phyloP scores from a whole-genome alignment of 129 eudicot genomes.

The Artemisia annua region DNA sequence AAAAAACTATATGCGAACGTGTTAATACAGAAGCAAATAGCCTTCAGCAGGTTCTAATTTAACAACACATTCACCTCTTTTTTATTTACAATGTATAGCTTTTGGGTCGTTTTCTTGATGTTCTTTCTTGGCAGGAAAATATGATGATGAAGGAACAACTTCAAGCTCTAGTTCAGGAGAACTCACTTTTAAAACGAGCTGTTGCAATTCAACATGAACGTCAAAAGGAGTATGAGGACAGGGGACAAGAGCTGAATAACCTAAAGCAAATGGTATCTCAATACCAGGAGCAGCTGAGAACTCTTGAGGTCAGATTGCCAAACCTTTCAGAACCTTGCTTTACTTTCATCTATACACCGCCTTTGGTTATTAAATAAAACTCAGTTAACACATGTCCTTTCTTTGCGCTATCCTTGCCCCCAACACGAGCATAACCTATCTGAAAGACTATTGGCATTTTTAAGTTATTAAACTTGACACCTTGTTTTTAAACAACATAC shows the following conservation, averaged over 20 bases:
- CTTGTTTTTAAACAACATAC: background rate
- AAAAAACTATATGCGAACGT: constrained; percentile 64
- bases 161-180: constrained; percentile 77
- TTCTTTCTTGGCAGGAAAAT: constrained; percentile 57
- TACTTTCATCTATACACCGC: background rate
- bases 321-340: background rate
- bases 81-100: background rate
- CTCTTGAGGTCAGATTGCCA: constrained; percentile 74
- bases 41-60: constrained; percentile 62
- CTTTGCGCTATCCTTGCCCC: background rate
- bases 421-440: background rate
- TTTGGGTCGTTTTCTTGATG: constrained; percentile 5
- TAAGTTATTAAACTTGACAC: background rate
- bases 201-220: constrained; percentile 95
- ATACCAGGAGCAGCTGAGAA: constrained; percentile 92
- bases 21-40: constrained; percentile 51
- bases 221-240: constrained; percentile 83
- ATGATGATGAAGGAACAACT: constrained; percentile 75
- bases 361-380: too few species aligned
- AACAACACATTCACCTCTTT: background rate
- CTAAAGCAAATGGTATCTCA: constrained; percentile 89
- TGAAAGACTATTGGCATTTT: background rate
- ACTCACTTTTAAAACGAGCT: constrained; percentile 77
- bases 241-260: constrained; percentile 70
- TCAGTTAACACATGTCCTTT: background rate